These are phyloP conservation scores for Cryptococcus sp. DNA, from an alignment of 1,284 basidiomycete species.

Conservation along the genomic window DNA sequence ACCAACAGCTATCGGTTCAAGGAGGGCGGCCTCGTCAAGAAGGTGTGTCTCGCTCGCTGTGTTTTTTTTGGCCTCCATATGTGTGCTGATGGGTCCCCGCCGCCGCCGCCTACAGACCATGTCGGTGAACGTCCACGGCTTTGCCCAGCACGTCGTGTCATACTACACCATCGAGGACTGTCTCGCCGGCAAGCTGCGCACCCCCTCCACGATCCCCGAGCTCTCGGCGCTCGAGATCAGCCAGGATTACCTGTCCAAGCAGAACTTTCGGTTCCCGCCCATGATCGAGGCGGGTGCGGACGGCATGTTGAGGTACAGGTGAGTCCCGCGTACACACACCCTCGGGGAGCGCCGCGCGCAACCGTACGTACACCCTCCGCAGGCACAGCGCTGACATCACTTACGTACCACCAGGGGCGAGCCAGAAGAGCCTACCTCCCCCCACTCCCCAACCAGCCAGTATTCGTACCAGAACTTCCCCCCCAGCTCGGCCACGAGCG, in stretches of 20 bases:
- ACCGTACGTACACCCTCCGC: background rate
- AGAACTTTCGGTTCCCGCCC: constrained; percentile 84
- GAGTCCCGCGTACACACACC: constrained; percentile 8
- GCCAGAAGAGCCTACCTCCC: constrained; percentile 36
- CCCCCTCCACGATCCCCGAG: constrained; percentile 85
- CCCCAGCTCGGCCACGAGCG: constrained; percentile 9
- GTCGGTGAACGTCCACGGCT: constrained; percentile 77
- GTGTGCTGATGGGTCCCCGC: constrained; percentile 7
- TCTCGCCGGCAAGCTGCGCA: constrained; percentile 75
- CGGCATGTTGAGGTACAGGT: constrained; percentile 72
- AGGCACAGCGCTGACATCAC: background rate
- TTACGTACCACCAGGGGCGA: constrained; percentile 40
- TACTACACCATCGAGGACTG: constrained; percentile 95
- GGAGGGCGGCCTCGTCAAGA: constrained; percentile 87
- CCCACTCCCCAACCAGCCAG: constrained; percentile 21
- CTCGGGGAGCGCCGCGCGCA: too few relatives aligned
- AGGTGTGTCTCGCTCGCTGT: constrained; percentile 69
- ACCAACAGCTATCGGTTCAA: constrained; percentile 92
- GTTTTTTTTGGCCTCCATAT: background rate
- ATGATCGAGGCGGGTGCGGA: constrained; percentile 79
- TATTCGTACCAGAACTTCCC: constrained; percentile 24
- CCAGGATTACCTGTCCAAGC: constrained; percentile 83
- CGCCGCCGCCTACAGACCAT: too few relatives aligned
- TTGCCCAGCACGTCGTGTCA: constrained; percentile 89
- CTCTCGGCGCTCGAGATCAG: constrained; percentile 80